These are phyloP conservation scores for Cladobotryum protrusum DNA, from an alignment of 2,329 filamentous ascomycete genomes.

Conservation along the genomic window DNA sequence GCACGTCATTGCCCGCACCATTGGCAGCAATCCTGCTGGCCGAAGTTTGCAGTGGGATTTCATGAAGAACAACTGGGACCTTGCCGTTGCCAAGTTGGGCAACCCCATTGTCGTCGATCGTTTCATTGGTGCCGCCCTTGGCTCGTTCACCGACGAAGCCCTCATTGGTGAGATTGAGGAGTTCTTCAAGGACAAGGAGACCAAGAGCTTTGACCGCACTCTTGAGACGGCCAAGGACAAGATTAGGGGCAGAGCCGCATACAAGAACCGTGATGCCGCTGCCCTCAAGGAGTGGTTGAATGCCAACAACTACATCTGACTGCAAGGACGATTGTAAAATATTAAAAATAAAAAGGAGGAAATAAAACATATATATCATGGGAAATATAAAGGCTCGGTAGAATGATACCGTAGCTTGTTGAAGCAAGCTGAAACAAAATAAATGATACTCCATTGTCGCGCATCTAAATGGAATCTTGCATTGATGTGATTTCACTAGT, in stretches of 20 bases:
- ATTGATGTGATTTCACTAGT: too few species aligned
- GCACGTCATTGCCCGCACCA: constrained; percentile 68
- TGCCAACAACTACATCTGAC: constrained; percentile 40
- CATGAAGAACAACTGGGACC: constrained; percentile 76
- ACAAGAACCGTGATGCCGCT: constrained; percentile 69
- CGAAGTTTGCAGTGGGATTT: constrained; percentile 78
- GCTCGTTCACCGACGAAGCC: constrained; percentile 67
- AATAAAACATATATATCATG: background rate
- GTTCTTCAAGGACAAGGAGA: constrained; percentile 87
- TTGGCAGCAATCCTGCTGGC: constrained; percentile 67
- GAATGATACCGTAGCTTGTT: too few species aligned
- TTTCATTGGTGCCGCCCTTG: constrained; percentile 72
- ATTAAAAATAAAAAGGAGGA: background rate
- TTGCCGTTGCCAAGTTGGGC: constrained; percentile 62
- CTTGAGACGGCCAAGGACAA: constrained; percentile 81
- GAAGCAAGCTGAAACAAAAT: too few species aligned
- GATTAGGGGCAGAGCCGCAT: constrained; percentile 75
- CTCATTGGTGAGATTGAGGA: constrained; percentile 68
- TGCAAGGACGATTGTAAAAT: constrained; percentile 4
- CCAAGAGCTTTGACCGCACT: constrained; percentile 77
- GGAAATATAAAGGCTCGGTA: too few species aligned
- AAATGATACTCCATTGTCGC: too few species aligned
- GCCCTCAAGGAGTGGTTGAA: constrained; percentile 73
- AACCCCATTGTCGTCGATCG: constrained; percentile 89
- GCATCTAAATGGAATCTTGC: too few species aligned